A percentile compares a stretch with the other conserved stretches of the same genome.
Conservation (phyloP, 2,329 filamentous ascomycete species). For the Didymellaceae sp. region DNA sequence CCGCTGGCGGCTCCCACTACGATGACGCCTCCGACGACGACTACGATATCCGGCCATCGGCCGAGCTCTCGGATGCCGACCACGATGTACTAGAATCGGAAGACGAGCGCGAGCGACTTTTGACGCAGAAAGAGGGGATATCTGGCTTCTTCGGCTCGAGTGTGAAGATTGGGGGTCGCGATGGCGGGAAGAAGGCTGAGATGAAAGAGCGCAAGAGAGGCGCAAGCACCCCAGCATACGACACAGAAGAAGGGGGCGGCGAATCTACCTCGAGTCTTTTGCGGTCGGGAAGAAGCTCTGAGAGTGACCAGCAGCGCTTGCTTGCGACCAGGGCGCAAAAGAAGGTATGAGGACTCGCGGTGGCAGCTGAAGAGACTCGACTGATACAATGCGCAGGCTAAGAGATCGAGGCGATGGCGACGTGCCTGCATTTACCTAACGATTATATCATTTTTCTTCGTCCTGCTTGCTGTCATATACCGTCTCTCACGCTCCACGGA, state of each 20-base stretch:
- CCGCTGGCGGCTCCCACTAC: conserved; percentile 42
- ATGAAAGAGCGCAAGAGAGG: conserved; percentile 55
- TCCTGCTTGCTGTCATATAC: conserved; percentile 63
- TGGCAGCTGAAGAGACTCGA: conserved; percentile 43
- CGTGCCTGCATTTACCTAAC: conserved; percentile 51
- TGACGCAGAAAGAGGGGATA: conserved; percentile 41
- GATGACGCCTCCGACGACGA: conserved; percentile 42
- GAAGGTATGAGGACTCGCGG: conserved; percentile 29
- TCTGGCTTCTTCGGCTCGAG: conserved; percentile 41
- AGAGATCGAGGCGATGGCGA: conserved; percentile 47
- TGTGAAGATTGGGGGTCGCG: conserved; percentile 40
- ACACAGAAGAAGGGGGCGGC: conserved; percentile 83
- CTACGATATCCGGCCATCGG: conserved; percentile 43
- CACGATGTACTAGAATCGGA: conserved; percentile 53
- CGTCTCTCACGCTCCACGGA: conserved; percentile 54
- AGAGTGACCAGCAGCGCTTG: conserved; percentile 60
- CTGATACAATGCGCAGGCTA: conserved; percentile 28
- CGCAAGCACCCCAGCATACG: conserved; percentile 81
- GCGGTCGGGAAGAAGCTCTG: conserved; percentile 47
- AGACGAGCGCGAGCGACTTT: conserved; percentile 54
- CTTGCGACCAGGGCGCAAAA: conserved; percentile 56
- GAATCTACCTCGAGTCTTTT: conserved; percentile 59
- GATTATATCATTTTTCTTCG: conserved; percentile 61
- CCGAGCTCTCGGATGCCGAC: conserved; percentile 45
- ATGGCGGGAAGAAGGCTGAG: conserved; percentile 26